Base-by-base conservation (phyloP, 2,329 filamentous ascomycete genomes). In the Drechslerella stenobrocha region DNA sequence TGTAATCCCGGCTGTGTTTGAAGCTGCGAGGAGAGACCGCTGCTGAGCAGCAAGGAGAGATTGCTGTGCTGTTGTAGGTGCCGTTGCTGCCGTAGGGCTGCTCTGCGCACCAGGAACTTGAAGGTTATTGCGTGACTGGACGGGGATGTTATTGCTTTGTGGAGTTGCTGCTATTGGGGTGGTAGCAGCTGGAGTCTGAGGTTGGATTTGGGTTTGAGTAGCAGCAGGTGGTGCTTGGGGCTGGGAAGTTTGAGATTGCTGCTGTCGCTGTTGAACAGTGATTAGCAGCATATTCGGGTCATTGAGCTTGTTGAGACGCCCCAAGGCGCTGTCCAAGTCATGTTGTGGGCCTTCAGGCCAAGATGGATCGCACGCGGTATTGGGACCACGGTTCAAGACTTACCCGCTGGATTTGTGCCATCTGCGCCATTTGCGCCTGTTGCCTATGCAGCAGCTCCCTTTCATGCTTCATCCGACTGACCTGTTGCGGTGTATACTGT, bases 401-500 rank as follows among this genome's bases (percentile, higher is more conserved):
- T 77, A 82, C 81, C 74, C 80, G 77, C 72, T 80, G 80, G 58
- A 80, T 78, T 69, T 82, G 77, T 74, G 87, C 81, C 75, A 88
- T 85, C 73, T 84, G 82, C 18, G 65, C 70, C 52, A 82, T 79
- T 74, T 83, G 79, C 73, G 82, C 79, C 63, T 79, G 78, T 75
- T 84, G 82, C 60, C 80, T 78, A 55, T 82, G 74, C 73, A 84
- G 83, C 74, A 91, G 81, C 72, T 97, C 92, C 44, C 89, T 84
- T 74, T 97, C 92, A 78, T 87, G 87, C 72, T 93, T 90, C 74
- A 96, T 81, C 52, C 89, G 82, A 74, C 91, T 96, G 75, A 96
- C 96, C 71, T 97, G 90, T 73, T 89, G 84, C 0, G 93, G 93
- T 0, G 91, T 95, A 74, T 90, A 82, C 51, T 82, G 81, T 13